Conservation (phyloP, 1,139 yeast species). For the Zygoascus meyerae region DNA sequence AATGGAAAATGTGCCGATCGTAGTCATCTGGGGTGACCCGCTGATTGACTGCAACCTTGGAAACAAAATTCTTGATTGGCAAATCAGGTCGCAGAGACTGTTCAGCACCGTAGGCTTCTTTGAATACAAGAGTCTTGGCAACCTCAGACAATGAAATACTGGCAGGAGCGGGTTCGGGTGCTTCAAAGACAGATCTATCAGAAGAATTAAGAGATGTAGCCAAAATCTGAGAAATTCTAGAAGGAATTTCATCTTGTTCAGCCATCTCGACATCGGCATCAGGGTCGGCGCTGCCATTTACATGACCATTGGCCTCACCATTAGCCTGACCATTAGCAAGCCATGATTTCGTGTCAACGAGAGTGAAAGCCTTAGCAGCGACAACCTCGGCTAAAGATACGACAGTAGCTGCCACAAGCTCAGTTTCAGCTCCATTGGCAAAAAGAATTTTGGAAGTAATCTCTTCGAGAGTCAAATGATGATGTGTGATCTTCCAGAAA, state of each 20-base stretch:
- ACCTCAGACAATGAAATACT: conserved; percentile 46
- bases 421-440: conserved; percentile 78
- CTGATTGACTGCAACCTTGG: conserved; percentile 85
- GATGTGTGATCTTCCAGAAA: conserved; percentile 69
- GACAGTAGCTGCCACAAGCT: conserved; percentile 75
- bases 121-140: conserved; percentile 69
- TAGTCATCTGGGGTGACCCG: conserved; percentile 90
- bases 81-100: conserved; percentile 78
- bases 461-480: conserved; percentile 53
- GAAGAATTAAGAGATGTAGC: conserved; percentile 2
- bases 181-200: not conserved
- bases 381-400: conserved; percentile 49
- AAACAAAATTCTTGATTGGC: conserved; percentile 78
- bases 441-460: conserved; percentile 75
- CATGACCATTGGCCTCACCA: conserved; percentile 27
- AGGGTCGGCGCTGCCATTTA: conserved; percentile 18
- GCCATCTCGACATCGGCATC: conserved; percentile 15
- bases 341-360: conserved; percentile 24
- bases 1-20: conserved; percentile 93
- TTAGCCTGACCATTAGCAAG: conserved; percentile 11
- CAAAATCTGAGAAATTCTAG: conserved; percentile 35
- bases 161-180: conserved; percentile 29
- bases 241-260: conserved; percentile 16
- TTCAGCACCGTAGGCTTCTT: conserved; percentile 63
- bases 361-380: conserved; percentile 30